phyloP scores from a whole-genome alignment of 1,284 basidiomycete species.

The Ganoderma sinense region DNA sequence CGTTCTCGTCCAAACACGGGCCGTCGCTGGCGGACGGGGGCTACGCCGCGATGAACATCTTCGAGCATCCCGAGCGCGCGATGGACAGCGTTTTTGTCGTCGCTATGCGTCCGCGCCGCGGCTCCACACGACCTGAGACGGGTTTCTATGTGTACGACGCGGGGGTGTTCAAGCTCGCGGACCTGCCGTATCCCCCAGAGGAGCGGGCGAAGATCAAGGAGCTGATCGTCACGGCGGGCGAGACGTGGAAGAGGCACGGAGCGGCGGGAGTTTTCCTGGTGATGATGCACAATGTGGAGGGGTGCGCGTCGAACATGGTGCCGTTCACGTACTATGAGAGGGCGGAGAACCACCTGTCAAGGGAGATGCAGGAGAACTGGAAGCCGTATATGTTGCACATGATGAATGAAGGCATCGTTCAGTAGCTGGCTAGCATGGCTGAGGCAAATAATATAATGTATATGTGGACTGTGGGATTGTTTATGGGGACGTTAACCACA shows the following conservation, averaged over 20 bases:
- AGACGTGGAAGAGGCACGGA: conserved; percentile 26
- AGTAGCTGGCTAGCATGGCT: neutral
- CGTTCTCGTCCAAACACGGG: conserved; percentile 36
- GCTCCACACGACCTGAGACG: conserved; percentile 30
- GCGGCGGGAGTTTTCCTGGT: conserved; percentile 30
- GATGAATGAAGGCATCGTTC: conserved; percentile 32
- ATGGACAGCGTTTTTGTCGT: conserved; percentile 28
- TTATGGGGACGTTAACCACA: neutral
- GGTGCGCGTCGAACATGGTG: conserved; percentile 31
- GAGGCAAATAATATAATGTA: neutral
- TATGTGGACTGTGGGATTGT: neutral
- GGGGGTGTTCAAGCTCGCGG: conserved; percentile 13
- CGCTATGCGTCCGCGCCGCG: conserved; percentile 19
- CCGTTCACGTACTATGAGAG: conserved; percentile 21
- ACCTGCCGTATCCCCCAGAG: conserved; percentile 26
- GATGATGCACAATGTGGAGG: conserved; percentile 21
- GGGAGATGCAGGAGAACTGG: conserved; percentile 22
- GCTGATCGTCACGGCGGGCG: conserved; percentile 24
- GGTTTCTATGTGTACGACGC: conserved; percentile 27
- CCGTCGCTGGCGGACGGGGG: conserved; percentile 31
- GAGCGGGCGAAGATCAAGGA: conserved; percentile 23
- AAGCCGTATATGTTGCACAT: conserved; percentile 29
- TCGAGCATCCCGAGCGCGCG: conserved; percentile 22
- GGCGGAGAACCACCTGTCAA: conserved; percentile 18
- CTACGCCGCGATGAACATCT: conserved; percentile 30